These are phyloP conservation scores for Setaria viridis DNA, from an alignment of 202 grass and related monocot species.

Conservation along the genomic window DNA sequence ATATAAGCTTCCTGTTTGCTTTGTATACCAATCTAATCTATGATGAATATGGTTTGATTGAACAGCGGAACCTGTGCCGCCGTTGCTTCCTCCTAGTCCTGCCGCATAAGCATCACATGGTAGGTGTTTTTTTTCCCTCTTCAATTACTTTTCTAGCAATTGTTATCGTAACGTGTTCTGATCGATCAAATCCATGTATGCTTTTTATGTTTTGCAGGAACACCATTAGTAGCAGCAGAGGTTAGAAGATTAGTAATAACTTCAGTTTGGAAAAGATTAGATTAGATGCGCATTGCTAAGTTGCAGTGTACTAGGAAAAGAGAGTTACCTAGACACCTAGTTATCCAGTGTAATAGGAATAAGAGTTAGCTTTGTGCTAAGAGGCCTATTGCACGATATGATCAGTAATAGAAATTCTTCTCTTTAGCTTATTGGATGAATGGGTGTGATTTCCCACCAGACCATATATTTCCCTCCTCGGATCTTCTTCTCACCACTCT, in stretches of 20 bases:
- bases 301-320: not conserved
- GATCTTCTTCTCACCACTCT: no score
- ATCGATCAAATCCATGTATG: not conserved
- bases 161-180: not conserved
- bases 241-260: not conserved
- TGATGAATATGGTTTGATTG: not conserved
- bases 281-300: not conserved
- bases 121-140: not conserved
- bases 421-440: no score
- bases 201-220: not conserved
- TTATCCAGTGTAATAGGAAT: not conserved
- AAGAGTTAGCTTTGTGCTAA: not conserved
- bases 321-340: not conserved
- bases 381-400: not conserved
- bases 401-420: not conserved
- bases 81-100: not conserved
- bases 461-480: no score
- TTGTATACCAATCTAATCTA: not conserved
- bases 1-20: not conserved
- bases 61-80: not conserved
- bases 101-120: not conserved
- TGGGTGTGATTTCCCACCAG: no score
- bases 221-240: not conserved
- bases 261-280: not conserved
- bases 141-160: not conserved